Evolutionary conservation across 23 red algal genomes (phyloP), one percentile per base, ranked within the genome.

Genomic region (Cyanidiococcus yangmingshanensis): DNA sequence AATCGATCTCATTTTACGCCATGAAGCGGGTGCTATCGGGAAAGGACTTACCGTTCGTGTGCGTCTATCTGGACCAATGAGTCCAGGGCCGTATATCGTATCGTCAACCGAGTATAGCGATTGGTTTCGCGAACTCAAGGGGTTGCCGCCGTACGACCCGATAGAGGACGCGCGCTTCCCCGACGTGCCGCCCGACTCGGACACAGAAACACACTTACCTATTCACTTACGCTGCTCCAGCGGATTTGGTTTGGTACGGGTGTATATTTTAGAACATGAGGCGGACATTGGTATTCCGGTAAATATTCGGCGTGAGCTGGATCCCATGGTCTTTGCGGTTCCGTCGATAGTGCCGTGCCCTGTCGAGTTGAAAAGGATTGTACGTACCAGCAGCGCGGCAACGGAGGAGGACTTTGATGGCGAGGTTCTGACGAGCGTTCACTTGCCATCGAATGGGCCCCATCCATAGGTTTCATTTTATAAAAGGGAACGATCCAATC

Each of bases 231-330:
- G 63, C 12, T 71, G 63, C 32, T 32, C 63, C 27, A 32, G 63
- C 63, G 63, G 63, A 12, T 27, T 35, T 29, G 63, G 63, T 7
- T 7, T 32, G 63, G 63, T 71, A 3, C 63, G 63, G 12, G 21
- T 71, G 12, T 35, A 71, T 71, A 71, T 71, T 35, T 7, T 3
- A 35, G 63, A 71, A 30, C 27, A 30, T 35, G 63, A 71, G 16
- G 63, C 63, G n/a, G 21, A 35, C 27, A 71, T 71, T 35, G 32
- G n/a, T 25, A 35, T 71, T 7, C 63, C 63, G 63, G 63, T 71
- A 2, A 12, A 35, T 35, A 35, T 71, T 54, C 45, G 12, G 45
- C 45, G 45, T 54, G 12, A 7, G 12, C 12, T 15, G 7, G 45
- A 7, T 7, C 12, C 7, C 12, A 21, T 54, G 45, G 21, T 21